Percentiles rank a stretch among this genome's conserved stretches.
phyloP scores from a whole-genome alignment of 345 rosid genomes.

The Microcos paniculata region DNA sequence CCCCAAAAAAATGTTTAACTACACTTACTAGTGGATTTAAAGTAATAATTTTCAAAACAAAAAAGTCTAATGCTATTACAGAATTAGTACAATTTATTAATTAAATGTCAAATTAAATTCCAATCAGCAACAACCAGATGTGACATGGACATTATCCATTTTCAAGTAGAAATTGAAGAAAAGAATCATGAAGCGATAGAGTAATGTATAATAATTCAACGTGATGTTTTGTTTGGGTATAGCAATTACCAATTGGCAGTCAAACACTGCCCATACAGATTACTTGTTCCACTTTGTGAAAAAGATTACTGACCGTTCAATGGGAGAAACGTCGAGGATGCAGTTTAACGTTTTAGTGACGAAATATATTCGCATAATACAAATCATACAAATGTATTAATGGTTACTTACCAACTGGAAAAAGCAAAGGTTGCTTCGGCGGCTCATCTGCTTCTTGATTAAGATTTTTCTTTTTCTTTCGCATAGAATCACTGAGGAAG shows the following conservation, averaged over 20 bases:
- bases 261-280: not conserved
- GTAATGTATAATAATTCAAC: too few species aligned
- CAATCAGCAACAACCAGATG: not conserved
- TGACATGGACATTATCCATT: not conserved
- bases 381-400: too few species aligned
- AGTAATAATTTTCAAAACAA: too few species aligned
- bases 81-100: too few species aligned
- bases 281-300: not conserved
- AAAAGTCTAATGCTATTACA: not conserved
- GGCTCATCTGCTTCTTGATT: conserved; percentile 1
- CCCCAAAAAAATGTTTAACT: too few species aligned
- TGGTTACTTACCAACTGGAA: conserved; percentile 17
- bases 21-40: too few species aligned
- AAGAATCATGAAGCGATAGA: too few species aligned
- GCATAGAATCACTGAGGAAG: not conserved
- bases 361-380: not conserved
- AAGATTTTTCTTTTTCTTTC: not conserved
- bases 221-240: too few species aligned
- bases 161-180: not conserved
- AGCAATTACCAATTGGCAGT: not conserved
- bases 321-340: not conserved
- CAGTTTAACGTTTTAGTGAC: not conserved
- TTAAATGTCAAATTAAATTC: not conserved
- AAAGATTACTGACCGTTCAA: not conserved
- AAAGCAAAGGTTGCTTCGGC: conserved; percentile 13